phyloP scores from a whole-genome alignment of 371 early-diverging fungal species.

The Coemansia sp. region DNA sequence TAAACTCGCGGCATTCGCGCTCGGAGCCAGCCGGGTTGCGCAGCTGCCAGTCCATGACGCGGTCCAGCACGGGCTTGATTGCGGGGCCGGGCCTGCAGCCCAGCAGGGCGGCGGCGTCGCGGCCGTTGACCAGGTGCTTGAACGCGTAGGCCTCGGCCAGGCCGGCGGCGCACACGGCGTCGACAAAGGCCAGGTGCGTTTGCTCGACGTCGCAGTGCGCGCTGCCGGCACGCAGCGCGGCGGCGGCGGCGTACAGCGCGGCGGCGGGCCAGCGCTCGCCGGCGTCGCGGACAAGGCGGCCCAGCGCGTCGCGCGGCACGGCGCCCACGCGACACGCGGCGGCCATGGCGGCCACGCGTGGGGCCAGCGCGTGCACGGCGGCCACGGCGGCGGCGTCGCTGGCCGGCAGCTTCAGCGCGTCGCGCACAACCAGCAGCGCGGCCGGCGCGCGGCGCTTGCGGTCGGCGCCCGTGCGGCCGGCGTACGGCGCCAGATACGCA shows the following conservation, averaged over 20 bases:
- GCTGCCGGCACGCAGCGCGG: slow-evolving; percentile 50
- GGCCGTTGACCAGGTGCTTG: slow-evolving; percentile 71
- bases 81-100: slow-evolving; percentile 66
- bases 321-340: neutral
- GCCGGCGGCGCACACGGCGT: slow-evolving; percentile 48
- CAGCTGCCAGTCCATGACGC: slow-evolving; percentile 76
- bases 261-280: slow-evolving; percentile 62
- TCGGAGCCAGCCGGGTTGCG: slow-evolving; percentile 61
- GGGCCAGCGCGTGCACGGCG: slow-evolving; percentile 17
- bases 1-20: slow-evolving; percentile 56
- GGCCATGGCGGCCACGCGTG: slow-evolving; percentile 5
- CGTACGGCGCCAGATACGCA: slow-evolving; percentile 55
- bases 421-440: slow-evolving; percentile 37
- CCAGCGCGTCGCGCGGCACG: slow-evolving; percentile 28
- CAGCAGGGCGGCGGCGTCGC: slow-evolving; percentile 57
- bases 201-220: neutral
- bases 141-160: slow-evolving; percentile 58
- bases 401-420: slow-evolving; percentile 45
- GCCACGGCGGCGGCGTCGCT: slow-evolving; percentile 18
- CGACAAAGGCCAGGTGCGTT: slow-evolving; percentile 53
- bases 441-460: slow-evolving; percentile 26
- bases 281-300: slow-evolving; percentile 51
- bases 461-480: slow-evolving; percentile 37
- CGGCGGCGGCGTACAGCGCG: slow-evolving; percentile 59
- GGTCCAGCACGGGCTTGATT: slow-evolving; percentile 57